A percentile compares a stretch with the other conserved stretches of the same genome.
phyloP scores from a whole-genome alignment of 768 basidiomycete genomes.

The Xerocomellus dryophilus region DNA sequence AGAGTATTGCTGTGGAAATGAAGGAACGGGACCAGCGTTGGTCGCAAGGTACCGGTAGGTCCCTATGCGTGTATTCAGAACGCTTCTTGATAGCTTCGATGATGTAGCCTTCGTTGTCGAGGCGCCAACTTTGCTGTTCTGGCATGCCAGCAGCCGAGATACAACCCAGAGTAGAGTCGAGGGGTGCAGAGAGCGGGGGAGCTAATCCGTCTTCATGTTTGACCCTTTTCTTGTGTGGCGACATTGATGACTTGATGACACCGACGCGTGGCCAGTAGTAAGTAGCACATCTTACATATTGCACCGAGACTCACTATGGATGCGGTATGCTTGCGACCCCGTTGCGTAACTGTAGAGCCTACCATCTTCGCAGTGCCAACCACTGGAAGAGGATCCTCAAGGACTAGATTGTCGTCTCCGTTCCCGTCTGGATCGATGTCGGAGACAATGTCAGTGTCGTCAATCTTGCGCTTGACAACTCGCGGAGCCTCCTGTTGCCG shows the following conservation, averaged over 20 bases:
- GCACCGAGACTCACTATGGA: not conserved
- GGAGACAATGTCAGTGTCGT: not conserved
- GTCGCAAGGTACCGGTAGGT: slow-evolving; percentile 3
- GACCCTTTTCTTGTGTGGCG: not conserved
- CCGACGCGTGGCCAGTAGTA: not conserved
- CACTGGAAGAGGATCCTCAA: not conserved
- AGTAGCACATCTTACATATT: not conserved
- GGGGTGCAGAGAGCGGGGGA: not conserved
- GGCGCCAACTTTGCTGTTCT: not conserved
- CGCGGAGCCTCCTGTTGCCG: not conserved
- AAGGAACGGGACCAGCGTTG: slow-evolving; percentile 2
- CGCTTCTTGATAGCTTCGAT: not conserved
- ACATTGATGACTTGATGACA: not conserved
- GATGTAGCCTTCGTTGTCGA: not conserved
- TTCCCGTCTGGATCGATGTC: not conserved
- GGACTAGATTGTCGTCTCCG: not conserved
- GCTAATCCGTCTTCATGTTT: not conserved
- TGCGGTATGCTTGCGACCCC: not conserved
- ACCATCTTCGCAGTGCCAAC: too few relatives aligned
- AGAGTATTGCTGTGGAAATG: slow-evolving; percentile 5
- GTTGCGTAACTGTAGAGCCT: not conserved
- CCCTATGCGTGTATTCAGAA: not conserved
- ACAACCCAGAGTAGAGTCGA: too few relatives aligned
- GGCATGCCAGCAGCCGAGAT: not conserved
- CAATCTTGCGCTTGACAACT: not conserved